Evolutionary conservation across 140 eudicot genomes (phyloP).

Genomic region (Flaveria floridana): DNA sequence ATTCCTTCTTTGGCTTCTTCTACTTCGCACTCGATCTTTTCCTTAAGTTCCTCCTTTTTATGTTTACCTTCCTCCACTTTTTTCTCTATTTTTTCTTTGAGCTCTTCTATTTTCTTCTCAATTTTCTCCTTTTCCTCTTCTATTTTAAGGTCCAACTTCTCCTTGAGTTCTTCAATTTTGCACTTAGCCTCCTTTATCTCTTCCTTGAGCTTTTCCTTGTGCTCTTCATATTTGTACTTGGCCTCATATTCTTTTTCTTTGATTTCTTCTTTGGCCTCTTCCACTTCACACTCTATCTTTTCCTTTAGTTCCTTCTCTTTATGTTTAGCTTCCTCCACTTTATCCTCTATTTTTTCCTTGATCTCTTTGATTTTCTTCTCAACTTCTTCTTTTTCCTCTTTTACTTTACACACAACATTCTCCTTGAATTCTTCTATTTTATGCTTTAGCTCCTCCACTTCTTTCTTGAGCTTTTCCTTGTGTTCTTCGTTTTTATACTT

Average conservation of each 20-base stretch:
- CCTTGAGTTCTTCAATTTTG: constrained; percentile 30
- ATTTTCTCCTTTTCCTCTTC: constrained; percentile 29
- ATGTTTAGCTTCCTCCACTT: background rate
- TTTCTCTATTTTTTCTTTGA: constrained; percentile 21
- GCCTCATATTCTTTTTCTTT: constrained; percentile 33
- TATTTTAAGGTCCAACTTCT: constrained; percentile 22
- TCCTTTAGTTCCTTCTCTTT: constrained; percentile 20
- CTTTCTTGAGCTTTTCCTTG: constrained; percentile 27
- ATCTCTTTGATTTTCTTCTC: background rate
- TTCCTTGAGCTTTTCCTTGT: constrained; percentile 31
- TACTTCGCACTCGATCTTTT: constrained; percentile 30
- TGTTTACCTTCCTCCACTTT: constrained; percentile 13
- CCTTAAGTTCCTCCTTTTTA: constrained; percentile 26
- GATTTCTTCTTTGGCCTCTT: constrained; percentile 24
- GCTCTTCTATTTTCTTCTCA: constrained; percentile 23
- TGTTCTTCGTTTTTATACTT: constrained; percentile 25
- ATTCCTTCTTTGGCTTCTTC: constrained; percentile 30
- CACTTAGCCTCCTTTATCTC: constrained; percentile 29
- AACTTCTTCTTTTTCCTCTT: constrained; percentile 21
- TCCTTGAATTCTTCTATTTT: constrained; percentile 30
- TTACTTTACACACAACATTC: constrained; percentile 21
- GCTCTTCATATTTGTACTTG: constrained; percentile 32
- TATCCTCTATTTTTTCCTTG: constrained; percentile 9
- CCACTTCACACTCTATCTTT: constrained; percentile 23
- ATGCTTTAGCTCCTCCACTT: constrained; percentile 23